Evolutionary conservation across 2,329 filamentous ascomycete genomes (phyloP), one percentile per base, ranked within the genome.

Genomic region (Colletotrichum nymphaeae): DNA sequence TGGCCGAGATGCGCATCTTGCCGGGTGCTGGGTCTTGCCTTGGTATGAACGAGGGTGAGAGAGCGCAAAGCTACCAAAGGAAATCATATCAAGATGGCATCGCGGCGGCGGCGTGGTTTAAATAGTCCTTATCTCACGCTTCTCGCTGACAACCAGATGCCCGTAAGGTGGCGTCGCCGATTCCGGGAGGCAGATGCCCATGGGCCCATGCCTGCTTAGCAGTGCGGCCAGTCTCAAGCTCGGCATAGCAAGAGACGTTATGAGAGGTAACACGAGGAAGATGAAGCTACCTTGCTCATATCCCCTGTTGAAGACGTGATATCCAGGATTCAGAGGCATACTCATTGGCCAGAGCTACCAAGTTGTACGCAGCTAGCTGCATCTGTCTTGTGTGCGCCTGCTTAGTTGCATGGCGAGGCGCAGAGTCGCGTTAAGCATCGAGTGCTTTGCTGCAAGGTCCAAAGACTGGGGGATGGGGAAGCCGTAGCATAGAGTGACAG

Each of bases 1-100:
- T 74, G 68, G 62, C 63, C 63, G 68, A 67, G 72, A 74, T 66
- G 58, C 72, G 72, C 72, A 74, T 74, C 68, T 63, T 72, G 62
- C 35, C 70, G 26, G 42, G 63, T 70, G 19, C 60, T 55, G 30
- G 24, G 42, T 67, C 59, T n/a, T 46, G 42, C 24, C 58, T 65
- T 49, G 28, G 32, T 67, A 70, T 19, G 63, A 49, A 46, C 32
- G 57, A 71, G 57, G 9, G 53, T 64, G 16, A 59, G 24, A 63
- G 58, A 28, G 65, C 65, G 69, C 67, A 64, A 65, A 65, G 70
- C 70, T 73, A 64, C 55, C 55, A 55, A 63, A 37, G 14, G 8
- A 35, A 12, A 12, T 11, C 22, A 24, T 6, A 6, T n/a, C 30
- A 32, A 19, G 3, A 1, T 16, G 19, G 16, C 26, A 26, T 16